A percentile compares a stretch with the other conserved stretches of the same genome.
These are phyloP conservation scores for Didymellaceae sp. DNA, from an alignment of 2,329 filamentous ascomycete species.

Conservation along the genomic window DNA sequence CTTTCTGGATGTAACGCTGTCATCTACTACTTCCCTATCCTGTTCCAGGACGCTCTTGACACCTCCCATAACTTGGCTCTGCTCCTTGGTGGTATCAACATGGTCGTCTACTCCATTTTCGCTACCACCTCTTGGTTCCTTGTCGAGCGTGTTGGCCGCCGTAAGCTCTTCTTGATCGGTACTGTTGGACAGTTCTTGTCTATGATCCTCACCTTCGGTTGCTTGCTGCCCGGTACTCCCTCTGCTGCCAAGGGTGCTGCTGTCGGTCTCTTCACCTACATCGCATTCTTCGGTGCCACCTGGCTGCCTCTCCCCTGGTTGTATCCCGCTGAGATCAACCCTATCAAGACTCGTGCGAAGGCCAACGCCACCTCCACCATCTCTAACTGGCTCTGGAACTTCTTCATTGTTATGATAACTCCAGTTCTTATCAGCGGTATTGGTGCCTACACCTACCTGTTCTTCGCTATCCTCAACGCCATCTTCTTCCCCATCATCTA, in stretches of 20 bases:
- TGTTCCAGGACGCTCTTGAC: slow-evolving; percentile 61
- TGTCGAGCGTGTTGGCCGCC: slow-evolving; percentile 66
- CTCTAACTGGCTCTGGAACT: slow-evolving; percentile 63
- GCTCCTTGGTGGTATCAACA: slow-evolving; percentile 59
- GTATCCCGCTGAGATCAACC: slow-evolving; percentile 61
- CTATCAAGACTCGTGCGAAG: slow-evolving; percentile 62
- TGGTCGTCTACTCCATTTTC: slow-evolving; percentile 63
- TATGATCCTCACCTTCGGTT: slow-evolving; percentile 50
- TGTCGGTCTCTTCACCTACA: slow-evolving; percentile 72
- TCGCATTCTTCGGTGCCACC: slow-evolving; percentile 71
- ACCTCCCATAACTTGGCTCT: slow-evolving; percentile 51
- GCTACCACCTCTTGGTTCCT: slow-evolving; percentile 67
- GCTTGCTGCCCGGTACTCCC: slow-evolving; percentile 47
- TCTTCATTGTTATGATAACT: slow-evolving; percentile 53
- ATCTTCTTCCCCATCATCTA: slow-evolving; percentile 60
- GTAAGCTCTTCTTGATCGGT: slow-evolving; percentile 53
- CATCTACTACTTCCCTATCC: slow-evolving; percentile 54
- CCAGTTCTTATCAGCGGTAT: slow-evolving; percentile 49
- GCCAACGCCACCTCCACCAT: slow-evolving; percentile 62
- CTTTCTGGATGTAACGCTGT: slow-evolving; percentile 49
- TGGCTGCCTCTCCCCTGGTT: slow-evolving; percentile 69
- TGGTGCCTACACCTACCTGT: slow-evolving; percentile 52
- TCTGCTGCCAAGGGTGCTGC: slow-evolving; percentile 56
- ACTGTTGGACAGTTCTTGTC: slow-evolving; percentile 61
- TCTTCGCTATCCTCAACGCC: slow-evolving; percentile 61